A percentile compares a stretch with the other conserved stretches of the same genome.
phyloP scores from a whole-genome alignment of 306 rosid species.

The Cucumis hystrix region DNA sequence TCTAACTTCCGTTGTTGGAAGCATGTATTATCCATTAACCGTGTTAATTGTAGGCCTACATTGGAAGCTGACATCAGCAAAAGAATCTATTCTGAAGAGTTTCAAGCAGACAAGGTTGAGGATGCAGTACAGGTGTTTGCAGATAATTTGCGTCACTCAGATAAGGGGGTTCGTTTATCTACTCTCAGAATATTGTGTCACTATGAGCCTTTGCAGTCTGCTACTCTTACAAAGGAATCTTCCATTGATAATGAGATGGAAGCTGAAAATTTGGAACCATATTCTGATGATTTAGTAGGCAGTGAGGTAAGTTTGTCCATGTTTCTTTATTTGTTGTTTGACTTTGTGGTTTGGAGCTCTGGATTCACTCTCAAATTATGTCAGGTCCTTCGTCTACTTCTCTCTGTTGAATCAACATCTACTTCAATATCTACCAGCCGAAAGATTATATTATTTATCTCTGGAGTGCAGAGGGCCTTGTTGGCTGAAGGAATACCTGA shows the following conservation, averaged over 20 bases:
- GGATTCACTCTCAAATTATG: constrained; percentile 19
- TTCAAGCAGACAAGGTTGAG: constrained; percentile 21
- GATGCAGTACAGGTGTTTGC: constrained; percentile 40
- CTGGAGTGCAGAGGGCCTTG: constrained; percentile 66
- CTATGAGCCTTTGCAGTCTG: constrained; percentile 29
- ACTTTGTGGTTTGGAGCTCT: constrained; percentile 6
- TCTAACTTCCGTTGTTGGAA: neutral
- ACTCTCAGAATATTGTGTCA: constrained; percentile 64
- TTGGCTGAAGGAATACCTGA: constrained; percentile 45
- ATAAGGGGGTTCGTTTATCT: constrained; percentile 56
- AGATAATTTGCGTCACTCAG: constrained; percentile 50
- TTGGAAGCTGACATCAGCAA: constrained; percentile 22
- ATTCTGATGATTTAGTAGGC: constrained; percentile 10
- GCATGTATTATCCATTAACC: constrained; percentile 6
- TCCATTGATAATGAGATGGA: constrained; percentile 38
- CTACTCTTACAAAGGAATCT: constrained; percentile 26
- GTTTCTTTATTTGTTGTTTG: neutral
- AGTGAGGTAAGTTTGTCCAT: constrained; percentile 40
- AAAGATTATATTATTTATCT: constrained; percentile 47
- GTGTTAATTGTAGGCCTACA: constrained; percentile 29
- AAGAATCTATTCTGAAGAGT: constrained; percentile 35
- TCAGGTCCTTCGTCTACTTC: constrained; percentile 63
- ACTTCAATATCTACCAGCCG: constrained; percentile 62
- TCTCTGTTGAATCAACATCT: constrained; percentile 64
- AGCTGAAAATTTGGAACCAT: constrained; percentile 29